Evolutionary conservation across 495 filamentous ascomycete species (phyloP), one percentile per base, ranked within the genome.

Genomic region (Jackrogersella multiformis): DNA sequence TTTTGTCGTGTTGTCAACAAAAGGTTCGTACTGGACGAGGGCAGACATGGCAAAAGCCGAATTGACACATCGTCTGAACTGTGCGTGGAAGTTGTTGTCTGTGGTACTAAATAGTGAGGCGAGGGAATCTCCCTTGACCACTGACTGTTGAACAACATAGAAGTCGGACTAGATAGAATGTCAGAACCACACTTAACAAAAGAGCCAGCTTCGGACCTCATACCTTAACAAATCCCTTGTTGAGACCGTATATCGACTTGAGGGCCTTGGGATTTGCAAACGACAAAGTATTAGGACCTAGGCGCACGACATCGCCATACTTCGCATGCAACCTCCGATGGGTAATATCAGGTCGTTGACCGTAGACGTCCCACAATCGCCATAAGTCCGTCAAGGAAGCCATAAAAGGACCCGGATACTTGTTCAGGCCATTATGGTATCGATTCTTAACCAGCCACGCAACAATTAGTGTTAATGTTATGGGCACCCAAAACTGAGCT

Each of bases 151-250:
- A 26, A 91, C 88, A 18, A 86, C 80, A 70, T 91, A 92, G 73
- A 91, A 90, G 32, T 88, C 85, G 38, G 88, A 89, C 89, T 90
- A 61, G 26, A 46, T n/a, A 53, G 28, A 6, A 15, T 8, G 54
- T 78, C n/a, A 78, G 66, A n/a, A 55, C n/a, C 36, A 16, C 7
- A 13, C 20, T 53, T n/a, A 15, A 21, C 10, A 2, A 13, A 12
- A 66, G 36, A 13, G 48, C 45, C 28, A 55, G 63, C 15, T 23
- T 36, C 30, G 56, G 24, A 67, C 54, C 13, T 15, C 75, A 42
- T 61, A 91, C 88, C 83, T 94, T 94, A 57, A 78, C 80, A 72
- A 92, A 92, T n/a, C 90, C 90, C 75, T 92, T 93, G 70, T 92
- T 92, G 57, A 93, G 79, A 1, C 92, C 89, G 70, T 94, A 95